Evolutionary conservation across 306 rosid species (phyloP).

Genomic region (Vicia sativa): DNA sequence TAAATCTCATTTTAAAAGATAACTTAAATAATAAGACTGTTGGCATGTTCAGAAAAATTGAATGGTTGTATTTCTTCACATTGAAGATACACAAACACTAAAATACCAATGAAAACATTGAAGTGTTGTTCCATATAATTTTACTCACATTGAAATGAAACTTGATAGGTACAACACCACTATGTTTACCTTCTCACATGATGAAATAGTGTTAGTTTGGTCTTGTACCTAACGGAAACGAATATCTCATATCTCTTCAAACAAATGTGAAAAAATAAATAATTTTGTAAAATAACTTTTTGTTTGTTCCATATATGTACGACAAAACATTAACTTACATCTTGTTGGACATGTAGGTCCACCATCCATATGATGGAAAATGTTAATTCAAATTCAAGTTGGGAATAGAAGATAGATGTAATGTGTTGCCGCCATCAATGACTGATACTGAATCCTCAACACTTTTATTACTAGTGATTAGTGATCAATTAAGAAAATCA

Average conservation of each 20-base stretch:
- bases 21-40: too few species aligned
- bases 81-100: too few species aligned
- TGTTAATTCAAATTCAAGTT: too few species aligned
- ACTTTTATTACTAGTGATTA: neutral
- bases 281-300: neutral
- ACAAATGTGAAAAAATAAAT: neutral
- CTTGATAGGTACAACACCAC: slow-evolving; percentile 41
- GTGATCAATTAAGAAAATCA: slow-evolving; percentile 27
- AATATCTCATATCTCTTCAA: slow-evolving; percentile 19
- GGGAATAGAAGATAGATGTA: slow-evolving; percentile 37
- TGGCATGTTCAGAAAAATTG: neutral
- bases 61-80: neutral
- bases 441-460: slow-evolving; percentile 25
- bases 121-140: neutral
- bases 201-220: slow-evolving; percentile 46
- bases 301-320: slow-evolving; percentile 6
- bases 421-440: slow-evolving; percentile 40
- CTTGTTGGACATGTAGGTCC: slow-evolving; percentile 33
- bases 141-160: slow-evolving; percentile 4
- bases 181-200: slow-evolving; percentile 43
- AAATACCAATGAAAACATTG: neutral
- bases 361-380: slow-evolving; percentile 31
- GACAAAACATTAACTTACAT: slow-evolving; percentile 8
- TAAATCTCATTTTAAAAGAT: too few species aligned
- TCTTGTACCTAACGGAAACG: slow-evolving; percentile 44